phyloP scores from a whole-genome alignment of 345 rosid genomes.

The Bruguiera sexangula region DNA sequence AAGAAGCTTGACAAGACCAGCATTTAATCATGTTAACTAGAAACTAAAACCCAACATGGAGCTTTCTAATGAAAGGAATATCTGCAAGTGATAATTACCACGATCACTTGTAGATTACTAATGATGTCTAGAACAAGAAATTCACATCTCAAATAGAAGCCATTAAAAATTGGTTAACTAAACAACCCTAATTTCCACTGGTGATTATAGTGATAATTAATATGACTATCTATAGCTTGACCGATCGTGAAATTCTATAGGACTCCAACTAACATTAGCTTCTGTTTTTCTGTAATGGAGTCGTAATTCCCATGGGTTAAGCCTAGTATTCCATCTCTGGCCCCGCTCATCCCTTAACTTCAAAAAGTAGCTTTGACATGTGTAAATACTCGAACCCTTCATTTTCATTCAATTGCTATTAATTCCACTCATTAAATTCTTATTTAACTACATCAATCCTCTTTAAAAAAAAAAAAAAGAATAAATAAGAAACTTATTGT shows the following conservation, averaged over 20 bases:
- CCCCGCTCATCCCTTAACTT: conserved; percentile 3
- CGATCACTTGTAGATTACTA: not conserved
- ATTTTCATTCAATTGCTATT: too few relatives aligned
- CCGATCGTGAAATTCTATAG: not conserved
- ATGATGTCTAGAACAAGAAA: not conserved
- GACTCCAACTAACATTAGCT: conserved; percentile 3
- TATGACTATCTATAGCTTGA: conserved; percentile 13
- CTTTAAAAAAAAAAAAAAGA: too few relatives aligned
- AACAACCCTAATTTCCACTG: not conserved
- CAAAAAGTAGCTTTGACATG: not conserved
- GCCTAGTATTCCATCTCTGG: conserved; percentile 5
- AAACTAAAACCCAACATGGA: too few relatives aligned
- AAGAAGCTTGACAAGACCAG: too few relatives aligned
- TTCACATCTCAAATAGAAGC: conserved; percentile 7
- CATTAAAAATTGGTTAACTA: not conserved
- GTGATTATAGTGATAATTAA: conserved; percentile 6
- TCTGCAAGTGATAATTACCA: too few relatives aligned
- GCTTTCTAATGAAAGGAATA: too few relatives aligned
- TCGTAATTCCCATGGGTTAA: conserved; percentile 7
- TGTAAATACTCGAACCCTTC: too few relatives aligned
- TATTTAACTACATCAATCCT: too few relatives aligned
- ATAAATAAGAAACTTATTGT: too few relatives aligned
- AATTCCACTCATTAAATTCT: too few relatives aligned
- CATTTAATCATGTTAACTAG: too few relatives aligned
- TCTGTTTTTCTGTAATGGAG: too few relatives aligned